A percentile compares a stretch with the other conserved stretches of the same genome.
Conservation (phyloP, 2,329 filamentous ascomycete genomes). For the Aspergillus sp. region DNA sequence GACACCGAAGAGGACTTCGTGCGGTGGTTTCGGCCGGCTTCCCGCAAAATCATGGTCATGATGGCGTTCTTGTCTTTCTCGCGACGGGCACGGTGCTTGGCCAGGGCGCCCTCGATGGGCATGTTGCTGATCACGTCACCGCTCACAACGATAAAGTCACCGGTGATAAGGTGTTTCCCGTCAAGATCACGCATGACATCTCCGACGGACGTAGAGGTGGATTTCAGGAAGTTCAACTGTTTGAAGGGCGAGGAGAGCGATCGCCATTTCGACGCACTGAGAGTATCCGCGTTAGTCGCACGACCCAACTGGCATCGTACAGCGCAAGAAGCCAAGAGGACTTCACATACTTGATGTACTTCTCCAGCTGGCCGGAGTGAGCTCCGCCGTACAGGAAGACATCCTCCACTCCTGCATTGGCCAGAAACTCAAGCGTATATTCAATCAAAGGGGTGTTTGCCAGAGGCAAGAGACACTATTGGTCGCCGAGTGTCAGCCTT, state of each 20-base stretch:
- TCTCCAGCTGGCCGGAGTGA: conserved; percentile 82
- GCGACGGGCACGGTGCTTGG: conserved; percentile 75
- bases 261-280: conserved; percentile 69
- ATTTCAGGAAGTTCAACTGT: conserved; percentile 79
- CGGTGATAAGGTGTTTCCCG: conserved; percentile 76
- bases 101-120: conserved; percentile 74
- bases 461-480: conserved; percentile 83
- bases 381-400: conserved; percentile 90
- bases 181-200: conserved; percentile 95
- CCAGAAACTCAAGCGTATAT: conserved; percentile 94
- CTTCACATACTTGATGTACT: conserved; percentile 66
- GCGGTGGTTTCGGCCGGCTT: conserved; percentile 71
- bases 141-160: conserved; percentile 90
- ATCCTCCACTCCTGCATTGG: conserved; percentile 91
- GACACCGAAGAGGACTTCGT: conserved; percentile 74
- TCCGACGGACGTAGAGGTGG: conserved; percentile 81
- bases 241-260: conserved; percentile 75
- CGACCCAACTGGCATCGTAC: background rate
- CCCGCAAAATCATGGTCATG: conserved; percentile 91
- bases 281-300: conserved; percentile 4
- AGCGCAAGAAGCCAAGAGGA: background rate
- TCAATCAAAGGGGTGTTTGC: conserved; percentile 95
- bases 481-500: background rate
- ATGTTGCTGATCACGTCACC: conserved; percentile 91
- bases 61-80: conserved; percentile 88